Evolutionary conservation across 176 grass and related monocot species (phyloP), one percentile per base, ranked within the genome.

Genomic region (Oryza meyeriana): DNA sequence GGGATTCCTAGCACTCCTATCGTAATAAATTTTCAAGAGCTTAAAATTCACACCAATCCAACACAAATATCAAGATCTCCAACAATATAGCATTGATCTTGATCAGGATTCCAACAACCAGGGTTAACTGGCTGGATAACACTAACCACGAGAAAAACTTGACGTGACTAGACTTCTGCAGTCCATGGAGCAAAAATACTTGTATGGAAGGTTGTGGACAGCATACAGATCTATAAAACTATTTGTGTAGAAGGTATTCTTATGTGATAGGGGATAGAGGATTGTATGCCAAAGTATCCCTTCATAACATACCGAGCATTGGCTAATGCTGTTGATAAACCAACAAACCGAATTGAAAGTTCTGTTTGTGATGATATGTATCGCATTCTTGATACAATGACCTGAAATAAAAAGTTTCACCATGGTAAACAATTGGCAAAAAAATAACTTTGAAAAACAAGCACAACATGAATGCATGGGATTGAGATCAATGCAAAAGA

Each of bases 331-430:
- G 95, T 98, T 69, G 95, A 98, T 76, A 98, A 94, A 79, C 92
- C 92, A 71, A 98, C 90, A 93, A 98, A 95, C 8, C 92, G 90
- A 91, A 98, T 90, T 59, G 87, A 84, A 50, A 88, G 90, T 18
- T 94, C 87, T 41, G 95, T 98, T 71, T 95, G 92, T 66, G 92
- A 98, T 32, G 95, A 98, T 81, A 98, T 98, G 64, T 98, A 98
- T 88, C 95, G 86, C 92, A 98, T 98, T 87, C 95, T 95, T 69
- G 95, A 98, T 81, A 98, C 92, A 68, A 98, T 98, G 36, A 98
- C 92, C 95, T 98, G 86, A 87, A 92, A 67, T 47, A 24, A 16
- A 70, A 87, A 50, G 41, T 10, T 59, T 33, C 24, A 38, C 62
- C 27, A 81, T 86, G 14, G 11, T 81, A 85, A 88, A 62, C 8